A percentile compares a stretch with the other conserved stretches of the same genome.
phyloP scores from a whole-genome alignment of 345 rosid species.

The Citrus cavaleriei region DNA sequence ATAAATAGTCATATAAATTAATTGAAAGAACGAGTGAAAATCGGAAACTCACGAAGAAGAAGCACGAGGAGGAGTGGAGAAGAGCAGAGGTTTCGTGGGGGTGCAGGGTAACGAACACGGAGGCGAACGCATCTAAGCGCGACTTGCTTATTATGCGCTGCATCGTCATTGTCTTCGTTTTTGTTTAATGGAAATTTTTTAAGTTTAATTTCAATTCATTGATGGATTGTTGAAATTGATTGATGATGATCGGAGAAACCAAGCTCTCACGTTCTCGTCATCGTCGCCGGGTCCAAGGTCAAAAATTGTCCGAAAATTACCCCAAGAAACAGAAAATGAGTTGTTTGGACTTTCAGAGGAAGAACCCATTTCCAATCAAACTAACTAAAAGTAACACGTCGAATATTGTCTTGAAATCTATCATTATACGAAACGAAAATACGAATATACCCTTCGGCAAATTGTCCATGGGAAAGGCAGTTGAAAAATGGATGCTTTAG shows the following conservation, averaged over 20 bases:
- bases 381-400: not conserved
- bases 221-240: not conserved
- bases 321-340: too few relatives aligned
- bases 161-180: not conserved
- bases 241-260: not conserved
- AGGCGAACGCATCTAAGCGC: constrained; percentile 51
- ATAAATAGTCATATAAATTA: too few relatives aligned
- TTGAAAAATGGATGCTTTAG: too few relatives aligned
- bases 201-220: not conserved
- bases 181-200: not conserved
- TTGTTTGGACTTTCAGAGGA: not conserved
- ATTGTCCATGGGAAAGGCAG: too few relatives aligned
- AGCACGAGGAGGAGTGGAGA: constrained; percentile 73
- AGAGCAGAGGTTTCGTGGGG: constrained; percentile 76
- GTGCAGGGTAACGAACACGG: constrained; percentile 64
- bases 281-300: not conserved
- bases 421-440: not conserved
- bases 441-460: not conserved
- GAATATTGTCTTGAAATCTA: not conserved
- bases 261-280: not conserved
- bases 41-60: constrained; percentile 71
- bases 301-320: not conserved
- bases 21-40: not conserved
- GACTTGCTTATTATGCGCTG: constrained; percentile 19
- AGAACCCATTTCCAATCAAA: not conserved